Evolutionary conservation across 202 grass and related monocot species (phyloP).

Genomic region (Tripidium arundinaceum): DNA sequence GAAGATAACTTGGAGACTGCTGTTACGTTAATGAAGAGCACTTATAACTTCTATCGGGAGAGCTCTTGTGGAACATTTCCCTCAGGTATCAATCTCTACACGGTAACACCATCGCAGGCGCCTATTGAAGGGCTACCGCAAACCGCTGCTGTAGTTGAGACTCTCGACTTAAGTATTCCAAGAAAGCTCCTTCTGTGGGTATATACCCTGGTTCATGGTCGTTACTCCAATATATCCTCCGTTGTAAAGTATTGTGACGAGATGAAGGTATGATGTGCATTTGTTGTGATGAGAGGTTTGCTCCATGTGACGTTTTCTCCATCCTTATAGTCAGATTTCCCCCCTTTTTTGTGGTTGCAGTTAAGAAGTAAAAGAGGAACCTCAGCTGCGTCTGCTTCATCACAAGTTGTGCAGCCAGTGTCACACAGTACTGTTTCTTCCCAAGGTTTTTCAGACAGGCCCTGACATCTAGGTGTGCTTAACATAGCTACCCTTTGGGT

Average conservation of each 20-base stretch:
- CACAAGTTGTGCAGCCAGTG: conserved; percentile 33
- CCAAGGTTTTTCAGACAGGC: conserved; percentile 15
- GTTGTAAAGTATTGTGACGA: conserved; percentile 92
- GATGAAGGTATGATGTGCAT: conserved; percentile 58
- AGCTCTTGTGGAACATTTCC: conserved; percentile 78
- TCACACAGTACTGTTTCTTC: conserved; percentile 20
- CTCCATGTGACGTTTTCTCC: background rate
- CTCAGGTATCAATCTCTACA: conserved; percentile 79
- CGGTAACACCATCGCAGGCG: conserved; percentile 41
- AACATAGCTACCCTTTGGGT: background rate
- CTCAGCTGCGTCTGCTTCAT: conserved; percentile 2
- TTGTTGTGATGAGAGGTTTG: background rate
- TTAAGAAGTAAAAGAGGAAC: conserved; percentile 65
- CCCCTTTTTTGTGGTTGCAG: conserved; percentile 19
- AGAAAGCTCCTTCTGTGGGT: conserved; percentile 96
- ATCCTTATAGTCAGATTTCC: background rate
- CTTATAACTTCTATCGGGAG: conserved; percentile 91
- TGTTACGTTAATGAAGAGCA: conserved; percentile 75
- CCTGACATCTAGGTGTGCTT: background rate
- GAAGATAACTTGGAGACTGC: conserved; percentile 92
- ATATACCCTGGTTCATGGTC: conserved; percentile 78
- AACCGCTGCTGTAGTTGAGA: conserved; percentile 45
- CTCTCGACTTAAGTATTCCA: conserved; percentile 77
- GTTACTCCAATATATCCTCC: conserved; percentile 71
- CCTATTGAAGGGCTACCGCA: conserved; percentile 42